phyloP scores from a whole-genome alignment of 345 rosid genomes.

The Arabis hirsuta region DNA sequence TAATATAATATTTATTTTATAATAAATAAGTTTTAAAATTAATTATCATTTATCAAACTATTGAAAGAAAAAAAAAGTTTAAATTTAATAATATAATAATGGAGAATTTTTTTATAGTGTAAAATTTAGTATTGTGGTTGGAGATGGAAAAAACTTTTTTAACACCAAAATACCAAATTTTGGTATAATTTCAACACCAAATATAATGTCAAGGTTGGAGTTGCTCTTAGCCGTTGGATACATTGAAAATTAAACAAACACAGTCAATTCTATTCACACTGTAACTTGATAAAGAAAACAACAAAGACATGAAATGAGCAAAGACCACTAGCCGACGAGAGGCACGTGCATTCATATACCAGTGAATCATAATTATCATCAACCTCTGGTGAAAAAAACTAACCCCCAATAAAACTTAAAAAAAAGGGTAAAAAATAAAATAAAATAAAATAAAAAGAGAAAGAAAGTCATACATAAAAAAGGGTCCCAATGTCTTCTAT shows the following conservation, averaged over 20 bases:
- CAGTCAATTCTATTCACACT: constrained; percentile 34
- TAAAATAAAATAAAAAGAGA: not conserved
- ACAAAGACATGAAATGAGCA: constrained; percentile 29
- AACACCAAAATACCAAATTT: too few relatives aligned
- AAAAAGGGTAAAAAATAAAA: not conserved
- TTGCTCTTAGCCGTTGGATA: constrained; percentile 42
- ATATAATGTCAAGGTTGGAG: too few relatives aligned
- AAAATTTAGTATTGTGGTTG: too few relatives aligned
- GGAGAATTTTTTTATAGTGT: too few relatives aligned
- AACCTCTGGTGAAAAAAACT: constrained; percentile 33
- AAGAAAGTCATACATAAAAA: constrained; percentile 38
- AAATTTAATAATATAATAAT: too few relatives aligned
- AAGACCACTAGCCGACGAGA: constrained; percentile 41
- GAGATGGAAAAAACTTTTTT: too few relatives aligned
- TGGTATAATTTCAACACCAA: too few relatives aligned
- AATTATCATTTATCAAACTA: too few relatives aligned
- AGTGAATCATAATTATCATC: constrained; percentile 27
- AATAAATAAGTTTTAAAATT: too few relatives aligned
- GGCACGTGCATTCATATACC: constrained; percentile 44
- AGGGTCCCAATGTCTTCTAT: constrained; percentile 36
- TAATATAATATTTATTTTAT: too few relatives aligned
- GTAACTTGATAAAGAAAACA: constrained; percentile 25
- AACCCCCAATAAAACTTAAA: not conserved
- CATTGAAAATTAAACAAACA: constrained; percentile 15
- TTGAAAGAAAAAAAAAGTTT: too few relatives aligned